Percentiles rank a stretch among this genome's conserved stretches.
Conservation (phyloP, 108 stramenopile genomes). For the Aurantiochytrium sp. region DNA sequence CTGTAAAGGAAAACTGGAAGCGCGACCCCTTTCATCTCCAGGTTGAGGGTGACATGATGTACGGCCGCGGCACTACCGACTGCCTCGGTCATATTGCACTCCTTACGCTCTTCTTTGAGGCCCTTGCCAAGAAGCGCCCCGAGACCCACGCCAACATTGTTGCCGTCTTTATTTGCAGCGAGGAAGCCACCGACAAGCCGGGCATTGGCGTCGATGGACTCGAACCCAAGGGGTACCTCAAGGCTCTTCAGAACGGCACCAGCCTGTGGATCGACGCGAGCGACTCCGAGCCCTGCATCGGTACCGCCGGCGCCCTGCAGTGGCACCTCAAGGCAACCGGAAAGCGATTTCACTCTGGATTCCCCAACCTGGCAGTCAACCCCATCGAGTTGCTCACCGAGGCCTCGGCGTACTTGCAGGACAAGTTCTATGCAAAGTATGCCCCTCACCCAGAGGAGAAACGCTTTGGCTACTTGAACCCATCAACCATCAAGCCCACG, state of each 20-base stretch:
- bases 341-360: conserved; percentile 51
- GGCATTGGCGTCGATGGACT: conserved; percentile 55
- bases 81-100: conserved; percentile 62
- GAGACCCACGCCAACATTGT: conserved; percentile 34
- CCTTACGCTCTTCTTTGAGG: conserved; percentile 45
- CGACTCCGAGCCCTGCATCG: conserved; percentile 54
- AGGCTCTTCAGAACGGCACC: conserved; percentile 48
- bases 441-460: conserved; percentile 43
- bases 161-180: conserved; percentile 56
- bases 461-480: conserved; percentile 48
- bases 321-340: conserved; percentile 52
- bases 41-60: conserved; percentile 52
- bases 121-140: conserved; percentile 44
- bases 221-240: conserved; percentile 37
- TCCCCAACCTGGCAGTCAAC: conserved; percentile 53
- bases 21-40: conserved; percentile 49
- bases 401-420: conserved; percentile 31
- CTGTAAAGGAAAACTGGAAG: conserved; percentile 51
- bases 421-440: conserved; percentile 47
- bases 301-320: conserved; percentile 41
- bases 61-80: conserved; percentile 55
- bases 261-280: conserved; percentile 57
- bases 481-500: conserved; percentile 58
- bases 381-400: conserved; percentile 48
- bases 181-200: conserved; percentile 44